A percentile compares a stretch with the other conserved stretches of the same genome.
These are phyloP conservation scores for Cymbopogon citratus DNA, from an alignment of 176 grass and related monocot species.

Conservation along the genomic window DNA sequence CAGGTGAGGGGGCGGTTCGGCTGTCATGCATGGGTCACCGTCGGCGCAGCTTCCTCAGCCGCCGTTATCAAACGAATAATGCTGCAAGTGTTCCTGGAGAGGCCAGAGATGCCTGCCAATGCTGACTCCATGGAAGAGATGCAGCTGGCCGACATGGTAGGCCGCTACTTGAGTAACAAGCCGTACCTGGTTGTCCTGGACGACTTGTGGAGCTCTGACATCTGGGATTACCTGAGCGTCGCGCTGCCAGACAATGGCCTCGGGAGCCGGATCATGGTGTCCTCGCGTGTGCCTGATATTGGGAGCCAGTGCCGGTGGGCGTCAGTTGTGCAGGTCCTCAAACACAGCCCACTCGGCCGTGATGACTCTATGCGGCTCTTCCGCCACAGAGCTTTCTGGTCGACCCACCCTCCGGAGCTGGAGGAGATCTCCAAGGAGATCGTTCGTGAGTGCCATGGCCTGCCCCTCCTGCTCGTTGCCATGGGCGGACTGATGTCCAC, in stretches of 20 bases:
- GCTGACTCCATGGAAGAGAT: neutral
- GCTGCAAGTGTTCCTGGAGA: neutral
- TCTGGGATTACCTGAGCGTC: constrained; percentile 4
- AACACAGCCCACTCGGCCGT: neutral
- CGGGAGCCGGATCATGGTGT: constrained; percentile 1
- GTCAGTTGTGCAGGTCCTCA: neutral
- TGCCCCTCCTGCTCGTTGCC: constrained; percentile 15
- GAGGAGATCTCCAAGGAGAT: neutral
- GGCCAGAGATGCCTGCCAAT: neutral
- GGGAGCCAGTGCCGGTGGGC: neutral
- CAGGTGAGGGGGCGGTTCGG: neutral
- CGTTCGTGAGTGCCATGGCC: neutral
- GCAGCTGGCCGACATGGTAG: constrained; percentile 9
- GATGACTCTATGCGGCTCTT: neutral
- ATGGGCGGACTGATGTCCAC: constrained; percentile 17
- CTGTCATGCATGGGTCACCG: constrained; percentile 2
- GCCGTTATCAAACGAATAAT: neutral
- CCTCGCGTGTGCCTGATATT: neutral
- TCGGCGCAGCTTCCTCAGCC: neutral
- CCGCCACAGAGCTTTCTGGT: neutral
- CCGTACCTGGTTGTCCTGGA: constrained; percentile 2
- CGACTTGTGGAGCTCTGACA: constrained; percentile 9
- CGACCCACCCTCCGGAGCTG: neutral
- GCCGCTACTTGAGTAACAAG: constrained; percentile 11
- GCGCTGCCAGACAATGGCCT: neutral